Evolutionary conservation across 495 filamentous ascomycete species (phyloP), one percentile per base, ranked within the genome.

Genomic region (Staphylotrichum tortipilum): DNA sequence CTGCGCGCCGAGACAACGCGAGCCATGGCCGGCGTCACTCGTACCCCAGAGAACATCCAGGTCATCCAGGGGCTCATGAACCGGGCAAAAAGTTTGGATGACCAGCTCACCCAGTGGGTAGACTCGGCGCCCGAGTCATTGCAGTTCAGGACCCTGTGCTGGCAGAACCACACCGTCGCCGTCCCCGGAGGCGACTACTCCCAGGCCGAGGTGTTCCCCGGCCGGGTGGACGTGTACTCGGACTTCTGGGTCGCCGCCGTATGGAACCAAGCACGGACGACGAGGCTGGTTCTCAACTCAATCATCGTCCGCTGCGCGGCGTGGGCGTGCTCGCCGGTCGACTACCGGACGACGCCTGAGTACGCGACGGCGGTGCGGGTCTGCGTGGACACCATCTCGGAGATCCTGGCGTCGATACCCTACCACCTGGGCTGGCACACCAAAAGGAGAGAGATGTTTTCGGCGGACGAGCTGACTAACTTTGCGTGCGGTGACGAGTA

Each of bases 311-410:
- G 76, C 8, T 77, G 75, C 56, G 69, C 72, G 6, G 75, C 75
- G 4, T 78, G 74, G 73, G 56, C 71, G 15, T 72, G 68, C 47
- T 56, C 65, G 18, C 77, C 77, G 1, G 65, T 69, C 7, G 76
- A 80, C 53, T 78, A 77, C 44, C 59, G 74, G 23, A 76, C 72
- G 0, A 78, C 76, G 19, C 68, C 71, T 21, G 73, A 78, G 65
- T 78, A 78, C 41, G 73, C 72, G 19, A 59, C 63, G 0, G 68
- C 69, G 4, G 56, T 63, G 3, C 47, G 67, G 35, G 57, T 64
- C 12, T 71, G 67, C 41, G 62, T 52, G 12, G 69, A 74, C 12
- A 66, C 62, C 19, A 72, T 78, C 44, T 59, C 66, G 1, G 76
- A 78, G 47, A 64, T 80, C 12, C 55, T 78, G 41, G 74, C 76